Base-by-base conservation (phyloP, 495 filamentous ascomycete species). In the Aspergillus conjunctus region DNA sequence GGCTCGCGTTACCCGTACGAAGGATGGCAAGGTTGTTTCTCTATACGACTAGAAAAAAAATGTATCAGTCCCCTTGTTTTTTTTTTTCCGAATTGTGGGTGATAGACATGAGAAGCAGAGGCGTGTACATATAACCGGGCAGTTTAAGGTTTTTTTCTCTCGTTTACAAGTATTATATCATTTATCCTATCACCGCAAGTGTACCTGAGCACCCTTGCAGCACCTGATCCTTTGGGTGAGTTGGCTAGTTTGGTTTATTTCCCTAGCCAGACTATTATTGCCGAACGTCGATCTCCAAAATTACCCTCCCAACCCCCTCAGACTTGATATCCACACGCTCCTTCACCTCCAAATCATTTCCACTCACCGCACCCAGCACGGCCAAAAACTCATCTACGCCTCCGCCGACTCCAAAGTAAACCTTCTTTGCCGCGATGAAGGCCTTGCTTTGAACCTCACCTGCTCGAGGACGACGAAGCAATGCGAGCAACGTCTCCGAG, bases 351-450 rank as follows among this genome's bases (percentile, higher is more conserved):
- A 85, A 73, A 22, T 85, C 84, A 34, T 76, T 71, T 9, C 77
- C 84, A 20, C 84, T 85, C 30, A 81, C 75, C 20, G 71, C 78
- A 55, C 77, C 71, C 58, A 91, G 77, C 61, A 83, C 82, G 32
- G 81, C 73, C 52, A 92, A 80, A 69, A 98, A 97, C 67, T 93
- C 92, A 71, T 93, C 88, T 44, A 98, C 85, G 18, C 92, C 91
- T 18, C 94, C 94, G 3, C 94, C 94, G 56, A 98, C 94, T 5
- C 94, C 94, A 68, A 98, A 98, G 72, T 98, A 98, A 2, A 97
- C 85, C 72, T 86, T 85, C 77, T 98, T 98, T 3, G 94, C 94
- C 5, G 87, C 94, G 2, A 98, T 79, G n/a, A 96, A 71, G 7
- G 91, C 91, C 57, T 80, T 83, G 32, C 83, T 83, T 39, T 66